A percentile compares a stretch with the other conserved stretches of the same genome.
Evolutionary conservation across 2,329 filamentous ascomycete genomes (phyloP).

Genomic region (Alternaria novae-zelandiae): DNA sequence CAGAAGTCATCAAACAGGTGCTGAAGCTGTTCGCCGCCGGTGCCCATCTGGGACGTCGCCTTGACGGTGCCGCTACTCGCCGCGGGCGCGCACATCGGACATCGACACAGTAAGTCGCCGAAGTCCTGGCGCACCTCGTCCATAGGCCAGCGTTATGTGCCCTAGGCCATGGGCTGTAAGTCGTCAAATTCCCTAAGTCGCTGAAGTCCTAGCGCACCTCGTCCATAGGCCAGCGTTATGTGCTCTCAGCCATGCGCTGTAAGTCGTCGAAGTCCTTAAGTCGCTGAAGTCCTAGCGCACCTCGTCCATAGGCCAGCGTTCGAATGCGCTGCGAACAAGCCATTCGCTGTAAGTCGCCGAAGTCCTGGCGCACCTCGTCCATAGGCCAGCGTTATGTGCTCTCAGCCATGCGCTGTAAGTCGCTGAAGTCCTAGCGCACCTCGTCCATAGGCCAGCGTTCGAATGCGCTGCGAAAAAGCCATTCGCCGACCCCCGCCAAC

Average conservation of each 20-base stretch:
- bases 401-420: neutral
- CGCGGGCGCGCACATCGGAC: neutral
- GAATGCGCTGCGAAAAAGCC: neutral
- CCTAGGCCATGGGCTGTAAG: neutral
- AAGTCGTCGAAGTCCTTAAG: no score
- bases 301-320: no score
- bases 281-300: no score
- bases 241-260: neutral
- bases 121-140: neutral
- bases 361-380: no score
- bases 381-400: no score
- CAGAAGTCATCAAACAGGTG: neutral
- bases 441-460: no score
- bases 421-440: no score
- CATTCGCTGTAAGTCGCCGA: no score
- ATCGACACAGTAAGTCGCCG: neutral
- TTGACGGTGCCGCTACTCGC: constrained; percentile 6
- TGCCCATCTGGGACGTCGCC: neutral
- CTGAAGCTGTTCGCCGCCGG: neutral
- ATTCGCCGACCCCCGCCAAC: constrained; percentile 24
- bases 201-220: no score
- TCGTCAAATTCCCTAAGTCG: no score
- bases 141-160: neutral
- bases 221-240: no score
- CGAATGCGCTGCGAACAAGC: no score